Percentiles rank a stretch among this genome's conserved stretches.
Evolutionary conservation across 2,329 filamentous ascomycete genomes (phyloP).

Genomic region (Arthrinium phaeospermum): DNA sequence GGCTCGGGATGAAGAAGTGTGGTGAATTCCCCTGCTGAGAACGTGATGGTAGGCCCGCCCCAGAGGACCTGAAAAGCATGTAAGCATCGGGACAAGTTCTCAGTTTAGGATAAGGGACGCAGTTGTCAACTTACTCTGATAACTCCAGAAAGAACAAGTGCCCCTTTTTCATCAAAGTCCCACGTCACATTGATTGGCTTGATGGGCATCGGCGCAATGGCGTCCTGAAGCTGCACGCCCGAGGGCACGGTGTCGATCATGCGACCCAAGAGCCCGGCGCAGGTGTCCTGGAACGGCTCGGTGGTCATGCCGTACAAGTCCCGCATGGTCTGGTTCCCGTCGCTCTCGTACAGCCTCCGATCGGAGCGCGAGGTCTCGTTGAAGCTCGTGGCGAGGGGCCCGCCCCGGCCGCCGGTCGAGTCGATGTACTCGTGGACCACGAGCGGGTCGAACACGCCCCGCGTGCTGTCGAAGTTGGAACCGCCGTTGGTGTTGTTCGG

Average conservation of each 20-base stretch:
- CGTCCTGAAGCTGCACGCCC: conserved; percentile 28
- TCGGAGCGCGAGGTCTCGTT: conserved; percentile 37
- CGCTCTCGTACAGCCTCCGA: conserved; percentile 35
- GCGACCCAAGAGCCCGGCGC: conserved; percentile 32
- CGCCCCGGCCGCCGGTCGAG: conserved; percentile 31
- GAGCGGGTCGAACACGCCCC: conserved; percentile 30
- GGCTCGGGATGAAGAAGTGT: conserved; percentile 27
- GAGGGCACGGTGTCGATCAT: conserved; percentile 38
- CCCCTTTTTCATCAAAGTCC: conserved; percentile 26
- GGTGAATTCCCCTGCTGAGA: conserved; percentile 24
- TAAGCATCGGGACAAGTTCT: neutral
- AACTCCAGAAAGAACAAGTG: conserved; percentile 30
- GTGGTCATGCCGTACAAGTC: conserved; percentile 30
- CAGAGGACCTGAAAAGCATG: conserved; percentile 26
- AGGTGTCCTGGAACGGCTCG: conserved; percentile 33
- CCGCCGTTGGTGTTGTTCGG: conserved; percentile 34
- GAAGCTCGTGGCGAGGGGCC: conserved; percentile 33
- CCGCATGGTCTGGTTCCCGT: conserved; percentile 36
- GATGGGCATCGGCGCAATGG: conserved; percentile 31
- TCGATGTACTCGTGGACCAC: conserved; percentile 36
- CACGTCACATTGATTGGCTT: conserved; percentile 37
- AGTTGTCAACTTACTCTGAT: conserved; percentile 29
- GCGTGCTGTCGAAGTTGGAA: conserved; percentile 32
- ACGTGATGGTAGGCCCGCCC: conserved; percentile 19
- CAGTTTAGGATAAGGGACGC: neutral